phyloP scores from a whole-genome alignment of 2,329 filamentous ascomycete genomes.

The Penicillium sumatraense region DNA sequence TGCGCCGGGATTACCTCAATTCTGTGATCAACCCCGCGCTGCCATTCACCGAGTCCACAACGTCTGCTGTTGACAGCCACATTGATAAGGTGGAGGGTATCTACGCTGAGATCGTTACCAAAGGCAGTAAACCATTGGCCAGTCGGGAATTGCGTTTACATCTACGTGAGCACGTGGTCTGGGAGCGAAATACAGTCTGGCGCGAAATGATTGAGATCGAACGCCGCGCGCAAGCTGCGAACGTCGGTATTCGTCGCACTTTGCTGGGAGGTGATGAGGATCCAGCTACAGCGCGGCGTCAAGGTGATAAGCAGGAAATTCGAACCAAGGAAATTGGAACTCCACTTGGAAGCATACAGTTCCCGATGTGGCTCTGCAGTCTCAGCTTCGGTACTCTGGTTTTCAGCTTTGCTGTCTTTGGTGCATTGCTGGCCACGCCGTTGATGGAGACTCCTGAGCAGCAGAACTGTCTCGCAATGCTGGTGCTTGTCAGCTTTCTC shows the following conservation, averaged over 20 bases:
- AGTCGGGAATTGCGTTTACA: slow-evolving; percentile 87
- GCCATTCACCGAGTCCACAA: slow-evolving; percentile 76
- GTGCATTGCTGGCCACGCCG: slow-evolving; percentile 72
- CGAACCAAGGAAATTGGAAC: slow-evolving; percentile 73
- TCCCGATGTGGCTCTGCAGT: slow-evolving; percentile 83
- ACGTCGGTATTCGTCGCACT: slow-evolving; percentile 77
- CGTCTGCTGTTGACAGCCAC: slow-evolving; percentile 70
- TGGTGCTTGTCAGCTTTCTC: slow-evolving; percentile 88
- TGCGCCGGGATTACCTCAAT: slow-evolving; percentile 78
- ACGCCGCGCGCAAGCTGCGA: slow-evolving; percentile 90
- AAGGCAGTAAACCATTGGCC: slow-evolving; percentile 75
- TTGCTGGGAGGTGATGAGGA: slow-evolving; percentile 77
- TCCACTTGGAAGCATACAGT: slow-evolving; percentile 75
- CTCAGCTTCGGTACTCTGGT: slow-evolving; percentile 79
- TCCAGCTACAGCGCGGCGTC: slow-evolving; percentile 70
- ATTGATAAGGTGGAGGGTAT: slow-evolving; percentile 76
- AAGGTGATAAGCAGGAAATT: slow-evolving; percentile 78
- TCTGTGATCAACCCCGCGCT: slow-evolving; percentile 76
- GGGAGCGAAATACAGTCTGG: slow-evolving; percentile 99
- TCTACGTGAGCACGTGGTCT: slow-evolving; percentile 93
- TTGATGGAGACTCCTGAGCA: slow-evolving; percentile 88
- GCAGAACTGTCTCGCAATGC: slow-evolving; percentile 92
- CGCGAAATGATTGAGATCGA: slow-evolving; percentile 98
- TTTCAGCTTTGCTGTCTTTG: slow-evolving; percentile 72
- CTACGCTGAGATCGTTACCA: slow-evolving; percentile 81